Evolutionary conservation across 2,329 filamentous ascomycete genomes (phyloP), one percentile per base, ranked within the genome.

Genomic region (Neofusicoccum sp.): DNA sequence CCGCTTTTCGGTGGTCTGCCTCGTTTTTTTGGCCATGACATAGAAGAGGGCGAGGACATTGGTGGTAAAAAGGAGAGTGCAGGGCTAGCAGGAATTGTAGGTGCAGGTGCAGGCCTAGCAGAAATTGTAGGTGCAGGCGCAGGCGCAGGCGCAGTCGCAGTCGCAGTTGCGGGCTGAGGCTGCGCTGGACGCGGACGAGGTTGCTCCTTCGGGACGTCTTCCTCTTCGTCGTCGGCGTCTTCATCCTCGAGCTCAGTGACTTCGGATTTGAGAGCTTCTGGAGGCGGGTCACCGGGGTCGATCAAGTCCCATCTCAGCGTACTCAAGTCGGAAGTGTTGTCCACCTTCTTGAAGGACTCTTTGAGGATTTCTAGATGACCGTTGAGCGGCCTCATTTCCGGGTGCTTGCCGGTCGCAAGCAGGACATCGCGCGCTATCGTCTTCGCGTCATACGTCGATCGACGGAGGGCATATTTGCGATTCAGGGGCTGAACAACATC

Each of bases 371-470:
- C 76, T 62, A 89, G 73, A 73, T 89, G 86, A 31, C 78, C 76
- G 66, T 89, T 89, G 36, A 89, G 71, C 2, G 77, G 72, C 28
- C 79, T 73, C 70, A 86, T 82, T 8, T 80, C 80, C 0, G 86
- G 86, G 68, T 89, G 86, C 61, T 82, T 81, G 14, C 84, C 84
- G 11, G 84, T 79, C 14, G 84, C 83, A 53, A 88, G 80, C 9
- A 89, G 74, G 6, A 89, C 79, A 68, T 88, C 85, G 54, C 84
- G 76, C 4, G 86, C 86, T 62, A 89, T 86, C 0, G 84, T 88
- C 45, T 80, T 78, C 1, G 82, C 79, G 66, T 88, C 80, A 67
- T 89, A 89, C 14, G 72, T 77, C 5, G 77, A 77, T 62, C 81
- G 82, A 28, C 77, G 73, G 4, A 78, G 70, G 7, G 79, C 79